Evolutionary conservation across 2,329 filamentous ascomycete species (phyloP), one percentile per base, ranked within the genome.

Genomic region (Ceratocystiopsis minuta): DNA sequence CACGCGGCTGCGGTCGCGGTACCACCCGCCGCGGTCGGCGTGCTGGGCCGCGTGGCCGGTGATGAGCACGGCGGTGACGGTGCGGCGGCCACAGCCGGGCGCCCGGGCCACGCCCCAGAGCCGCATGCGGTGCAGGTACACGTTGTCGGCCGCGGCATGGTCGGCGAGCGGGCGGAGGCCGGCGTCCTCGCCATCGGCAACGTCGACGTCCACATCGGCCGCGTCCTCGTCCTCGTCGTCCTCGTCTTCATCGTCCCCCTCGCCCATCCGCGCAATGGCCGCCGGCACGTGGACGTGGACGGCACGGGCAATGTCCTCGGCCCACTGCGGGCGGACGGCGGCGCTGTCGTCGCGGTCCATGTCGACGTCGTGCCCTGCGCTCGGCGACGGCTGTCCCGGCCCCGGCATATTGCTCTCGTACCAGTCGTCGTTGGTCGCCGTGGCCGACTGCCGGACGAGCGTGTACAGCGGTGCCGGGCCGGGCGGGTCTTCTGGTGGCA

Each of bases 61-160:
- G 7, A 63, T 59, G 20, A 76, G 60, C 6, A 67, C 64, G 1
- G 66, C 71, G 1, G 62, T 64, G n/a, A 61, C 60, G 32, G 15
- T 0, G 16, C 16, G 9, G 16, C 41, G 9, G 39, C 18, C 15
- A 28, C 34, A 1, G 63, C 67, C 70, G 0, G 70, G 68, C 3
- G 68, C 71, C 2, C 59, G 50, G 1, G 67, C 58, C 36, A 75
- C 54, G 1, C 67, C 70, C 67, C 68, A 72, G 35, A 74, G 59
- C 10, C 68, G 63, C 39, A 66, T 63, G 14, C 69, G 60, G 36
- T 66, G 62, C 2, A 67, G 24, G 24, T 28, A 28, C 6, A 28
- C 11, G 24, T 28, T 28, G 24, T 28, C 24, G 24, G 4, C 24
- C 6, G 24, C 24, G 9, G 24, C 24, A 20, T 20, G 20, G 20